Conservation (phyloP, 495 filamentous ascomycete species). For the Glarea lozoyensis region DNA sequence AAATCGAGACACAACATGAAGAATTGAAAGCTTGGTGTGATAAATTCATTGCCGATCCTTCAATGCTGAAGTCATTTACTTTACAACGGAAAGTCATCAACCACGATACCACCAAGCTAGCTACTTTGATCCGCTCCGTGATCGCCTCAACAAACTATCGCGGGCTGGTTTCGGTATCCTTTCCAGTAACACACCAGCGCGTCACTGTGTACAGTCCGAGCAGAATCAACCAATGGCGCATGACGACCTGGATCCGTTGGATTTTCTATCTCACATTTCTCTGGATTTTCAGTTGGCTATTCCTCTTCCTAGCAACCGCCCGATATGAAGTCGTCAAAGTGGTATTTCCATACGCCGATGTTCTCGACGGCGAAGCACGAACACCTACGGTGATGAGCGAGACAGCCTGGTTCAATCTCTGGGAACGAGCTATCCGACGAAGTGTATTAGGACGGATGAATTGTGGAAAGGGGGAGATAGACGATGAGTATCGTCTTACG, state of each 20-base stretch:
- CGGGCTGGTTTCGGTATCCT: slow-evolving; percentile 39
- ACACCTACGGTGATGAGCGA: slow-evolving; percentile 13
- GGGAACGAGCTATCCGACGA: slow-evolving; percentile 17
- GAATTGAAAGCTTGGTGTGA: slow-evolving; percentile 49
- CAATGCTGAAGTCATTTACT: slow-evolving; percentile 41
- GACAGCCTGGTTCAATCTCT: slow-evolving; percentile 13
- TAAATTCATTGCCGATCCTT: slow-evolving; percentile 39
- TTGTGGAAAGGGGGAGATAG: slow-evolving; percentile 7
- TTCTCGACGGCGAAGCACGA: not conserved
- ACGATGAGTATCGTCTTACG: slow-evolving; percentile 16
- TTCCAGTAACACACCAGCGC: slow-evolving; percentile 37
- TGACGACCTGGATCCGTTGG: slow-evolving; percentile 46
- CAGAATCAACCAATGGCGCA: slow-evolving; percentile 44
- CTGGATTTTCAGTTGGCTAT: slow-evolving; percentile 55
- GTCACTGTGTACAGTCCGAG: slow-evolving; percentile 47
- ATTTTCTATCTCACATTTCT: slow-evolving; percentile 52
- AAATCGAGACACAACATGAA: slow-evolving; percentile 13
- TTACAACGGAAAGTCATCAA: slow-evolving; percentile 39
- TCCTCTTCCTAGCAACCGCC: slow-evolving; percentile 51
- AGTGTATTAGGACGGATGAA: slow-evolving; percentile 15
- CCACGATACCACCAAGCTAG: slow-evolving; percentile 38
- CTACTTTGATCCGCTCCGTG: slow-evolving; percentile 31
- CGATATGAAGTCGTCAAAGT: slow-evolving; percentile 46
- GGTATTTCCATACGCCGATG: slow-evolving; percentile 37
- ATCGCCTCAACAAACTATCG: slow-evolving; percentile 52